These are phyloP conservation scores for Mariannaea sp. DNA, from an alignment of 2,329 filamentous ascomycete species.

Conservation along the genomic window DNA sequence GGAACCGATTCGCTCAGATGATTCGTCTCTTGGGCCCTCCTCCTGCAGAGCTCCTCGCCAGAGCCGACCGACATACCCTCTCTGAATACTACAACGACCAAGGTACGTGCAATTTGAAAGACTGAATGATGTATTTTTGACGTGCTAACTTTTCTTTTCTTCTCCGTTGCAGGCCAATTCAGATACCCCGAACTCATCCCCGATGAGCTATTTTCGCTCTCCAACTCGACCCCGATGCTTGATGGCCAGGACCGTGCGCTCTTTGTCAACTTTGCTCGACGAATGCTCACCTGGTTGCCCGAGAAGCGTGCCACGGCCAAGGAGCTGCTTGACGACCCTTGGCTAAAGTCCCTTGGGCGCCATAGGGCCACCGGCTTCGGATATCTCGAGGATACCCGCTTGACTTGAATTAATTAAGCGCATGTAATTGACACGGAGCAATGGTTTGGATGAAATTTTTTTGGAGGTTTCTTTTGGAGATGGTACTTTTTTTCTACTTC, in stretches of 20 bases:
- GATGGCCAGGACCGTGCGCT: slow-evolving; percentile 30
- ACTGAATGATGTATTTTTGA: not conserved
- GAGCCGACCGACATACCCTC: slow-evolving; percentile 24
- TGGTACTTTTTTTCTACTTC: not conserved
- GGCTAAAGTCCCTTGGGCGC: slow-evolving; percentile 28
- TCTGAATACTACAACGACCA: slow-evolving; percentile 31
- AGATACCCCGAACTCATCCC: slow-evolving; percentile 29
- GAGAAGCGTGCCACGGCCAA: slow-evolving; percentile 38
- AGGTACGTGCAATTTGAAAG: slow-evolving; percentile 15
- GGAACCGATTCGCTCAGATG: slow-evolving; percentile 38
- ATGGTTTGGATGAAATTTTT: not conserved
- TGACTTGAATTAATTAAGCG: slow-evolving; percentile 7
- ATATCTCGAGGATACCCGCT: slow-evolving; percentile 24
- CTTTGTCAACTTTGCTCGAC: slow-evolving; percentile 38
- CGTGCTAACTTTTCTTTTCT: slow-evolving; percentile 6
- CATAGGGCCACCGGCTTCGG: slow-evolving; percentile 22
- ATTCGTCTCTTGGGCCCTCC: slow-evolving; percentile 38
- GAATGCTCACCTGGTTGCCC: slow-evolving; percentile 40
- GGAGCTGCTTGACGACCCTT: slow-evolving; percentile 40
- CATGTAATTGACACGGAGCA: not conserved
- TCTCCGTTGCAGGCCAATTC: slow-evolving; percentile 34
- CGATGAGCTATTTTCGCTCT: slow-evolving; percentile 27
- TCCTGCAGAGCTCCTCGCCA: slow-evolving; percentile 31
- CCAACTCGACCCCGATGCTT: slow-evolving; percentile 28
- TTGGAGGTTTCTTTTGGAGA: not conserved